These are phyloP conservation scores for Platanus orientalis DNA, from an alignment of 164 flowering plant genomes.

Conservation along the genomic window DNA sequence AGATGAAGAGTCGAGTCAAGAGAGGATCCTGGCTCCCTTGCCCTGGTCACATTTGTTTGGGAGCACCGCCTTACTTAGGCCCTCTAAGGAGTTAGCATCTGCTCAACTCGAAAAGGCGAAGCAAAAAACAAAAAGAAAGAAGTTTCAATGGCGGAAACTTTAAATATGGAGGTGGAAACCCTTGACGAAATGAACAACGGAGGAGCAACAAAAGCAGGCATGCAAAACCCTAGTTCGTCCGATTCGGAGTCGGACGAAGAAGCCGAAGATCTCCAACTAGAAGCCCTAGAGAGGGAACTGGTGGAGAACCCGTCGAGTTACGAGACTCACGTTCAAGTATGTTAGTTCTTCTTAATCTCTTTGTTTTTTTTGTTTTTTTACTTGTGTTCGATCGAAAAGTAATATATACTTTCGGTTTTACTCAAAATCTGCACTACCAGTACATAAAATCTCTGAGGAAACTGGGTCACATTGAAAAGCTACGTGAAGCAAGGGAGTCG, in stretches of 20 bases:
- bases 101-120: too few relatives aligned
- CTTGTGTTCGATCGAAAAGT: background rate
- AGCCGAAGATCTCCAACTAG: slow-evolving; percentile 33
- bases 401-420: background rate
- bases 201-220: background rate
- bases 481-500: slow-evolving; percentile 72
- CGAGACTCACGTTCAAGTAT: slow-evolving; percentile 68
- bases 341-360: background rate
- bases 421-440: slow-evolving; percentile 29
- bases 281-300: slow-evolving; percentile 54
- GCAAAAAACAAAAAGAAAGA: background rate
- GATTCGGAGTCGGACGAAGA: slow-evolving; percentile 51
- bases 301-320: slow-evolving; percentile 56
- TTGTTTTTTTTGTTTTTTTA: too few relatives aligned
- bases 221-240: slow-evolving; percentile 26
- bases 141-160: slow-evolving; percentile 21
- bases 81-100: too few relatives aligned
- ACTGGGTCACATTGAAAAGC: slow-evolving; percentile 64
- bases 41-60: too few relatives aligned
- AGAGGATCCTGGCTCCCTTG: too few relatives aligned
- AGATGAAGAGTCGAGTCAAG: too few relatives aligned
- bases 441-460: slow-evolving; percentile 65
- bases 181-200: slow-evolving; percentile 7
- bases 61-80: too few relatives aligned
- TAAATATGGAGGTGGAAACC: slow-evolving; percentile 4